Base-by-base conservation (phyloP, 495 filamentous ascomycete genomes). In the Penicillium coffeae region DNA sequence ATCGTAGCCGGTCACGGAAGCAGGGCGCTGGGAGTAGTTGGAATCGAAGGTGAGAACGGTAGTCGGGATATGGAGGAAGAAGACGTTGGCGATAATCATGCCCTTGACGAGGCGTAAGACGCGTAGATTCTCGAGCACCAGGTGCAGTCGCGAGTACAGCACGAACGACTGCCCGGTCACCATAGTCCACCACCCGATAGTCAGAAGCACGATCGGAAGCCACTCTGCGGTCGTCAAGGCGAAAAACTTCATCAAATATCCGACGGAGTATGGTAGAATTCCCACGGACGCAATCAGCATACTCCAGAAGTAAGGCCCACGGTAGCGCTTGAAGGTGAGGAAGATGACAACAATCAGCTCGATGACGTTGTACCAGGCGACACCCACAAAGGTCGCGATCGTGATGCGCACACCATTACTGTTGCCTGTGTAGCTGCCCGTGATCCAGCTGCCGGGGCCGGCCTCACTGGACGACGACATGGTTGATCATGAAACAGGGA, bases 301-400 rank as follows among this genome's bases (percentile, higher is more conserved):
- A 30, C 59, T 65, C 71, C 69, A 74, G 40, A 70, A 74, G 50
- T 74, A 74, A 3, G 69, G 56, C 9, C 71, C 71, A 13, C 58
- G 50, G 33, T 60, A 60, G 27, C 68, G 65, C 22, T 65, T 67
- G 54, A 74, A 74, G 35, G 61, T 65, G 20, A 67, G 51, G 49
- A 69, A 67, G 43, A 79, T 72, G 47, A 70, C 64, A 19, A 72
- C 48, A 30, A 65, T 56, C 32, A 69, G 54, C 55, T 74, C 71
- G 20, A 72, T 22, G 19, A 68, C 56, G 22, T 73, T 69, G 49
- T 70, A 71, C 49, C 64, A 64, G 12, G 59, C 59, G 42, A 73
- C 62, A 8, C 56, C 60, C 8, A 71, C 48, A 45, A 71, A 72
- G 30, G 62, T 68, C 32, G 58, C 64, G 36, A 65, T 59, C 5